Evolutionary conservation across 306 rosid genomes (phyloP).

Genomic region (Pyrus betulifolia): DNA sequence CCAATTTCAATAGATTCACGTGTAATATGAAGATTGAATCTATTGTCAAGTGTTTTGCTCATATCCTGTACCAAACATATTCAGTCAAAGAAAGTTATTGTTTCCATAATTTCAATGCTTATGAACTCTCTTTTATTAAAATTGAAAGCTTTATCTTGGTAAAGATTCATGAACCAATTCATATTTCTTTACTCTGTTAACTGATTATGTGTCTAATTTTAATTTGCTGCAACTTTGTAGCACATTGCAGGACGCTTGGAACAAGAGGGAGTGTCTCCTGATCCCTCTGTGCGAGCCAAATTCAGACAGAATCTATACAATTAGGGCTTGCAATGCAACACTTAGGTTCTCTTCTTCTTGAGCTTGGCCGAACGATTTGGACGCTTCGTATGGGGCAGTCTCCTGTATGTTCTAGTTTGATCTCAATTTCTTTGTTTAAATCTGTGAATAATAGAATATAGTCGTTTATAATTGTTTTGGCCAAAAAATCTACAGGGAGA

Average conservation of each 20-base stretch:
- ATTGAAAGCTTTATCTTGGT: neutral
- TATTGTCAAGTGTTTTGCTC: neutral
- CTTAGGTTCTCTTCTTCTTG: slow-evolving; percentile 84
- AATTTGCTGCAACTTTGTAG: slow-evolving; percentile 53
- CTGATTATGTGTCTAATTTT: slow-evolving; percentile 31
- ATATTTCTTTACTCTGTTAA: neutral
- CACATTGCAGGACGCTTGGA: slow-evolving; percentile 89
- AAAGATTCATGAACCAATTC: neutral
- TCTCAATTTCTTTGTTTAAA: slow-evolving; percentile 6
- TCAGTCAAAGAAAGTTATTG: neutral
- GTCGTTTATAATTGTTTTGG: slow-evolving; percentile 3
- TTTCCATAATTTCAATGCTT: neutral
- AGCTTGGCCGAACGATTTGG: slow-evolving; percentile 94
- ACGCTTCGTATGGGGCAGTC: slow-evolving; percentile 86
- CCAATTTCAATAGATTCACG: neutral
- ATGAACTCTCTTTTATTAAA: neutral
- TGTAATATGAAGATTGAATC: neutral
- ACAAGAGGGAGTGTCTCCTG: slow-evolving; percentile 58
- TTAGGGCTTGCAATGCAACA: slow-evolving; percentile 83
- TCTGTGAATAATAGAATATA: slow-evolving; percentile 2
- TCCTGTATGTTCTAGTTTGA: slow-evolving; percentile 53
- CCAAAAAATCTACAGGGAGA: slow-evolving; percentile 54
- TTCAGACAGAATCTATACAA: slow-evolving; percentile 71
- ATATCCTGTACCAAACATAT: neutral
- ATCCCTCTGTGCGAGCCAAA: slow-evolving; percentile 51